Percentiles rank a stretch among this genome's conserved stretches.
Evolutionary conservation across 2,329 filamentous ascomycete genomes (phyloP).

Genomic region (Tympanopsis confertula): DNA sequence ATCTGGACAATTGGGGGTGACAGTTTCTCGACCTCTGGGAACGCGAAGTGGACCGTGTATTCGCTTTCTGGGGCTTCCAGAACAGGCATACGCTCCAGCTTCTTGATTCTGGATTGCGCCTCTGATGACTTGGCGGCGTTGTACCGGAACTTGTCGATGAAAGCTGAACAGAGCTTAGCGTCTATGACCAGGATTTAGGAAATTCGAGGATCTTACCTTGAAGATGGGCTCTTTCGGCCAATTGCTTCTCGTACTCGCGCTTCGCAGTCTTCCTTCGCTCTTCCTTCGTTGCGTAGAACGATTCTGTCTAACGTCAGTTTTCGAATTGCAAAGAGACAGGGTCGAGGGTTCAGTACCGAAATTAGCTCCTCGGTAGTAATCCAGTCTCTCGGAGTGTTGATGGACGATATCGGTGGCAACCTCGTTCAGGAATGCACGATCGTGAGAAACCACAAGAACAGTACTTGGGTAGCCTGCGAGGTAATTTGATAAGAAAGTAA

Average conservation of each 20-base stretch:
- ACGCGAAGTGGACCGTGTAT: slow-evolving; percentile 93
- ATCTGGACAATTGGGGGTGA: slow-evolving; percentile 97
- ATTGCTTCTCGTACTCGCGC: slow-evolving; percentile 97
- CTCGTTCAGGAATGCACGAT: slow-evolving; percentile 97
- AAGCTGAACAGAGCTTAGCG: slow-evolving; percentile 41
- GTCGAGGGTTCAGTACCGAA: slow-evolving; percentile 47
- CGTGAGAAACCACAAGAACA: slow-evolving; percentile 92
- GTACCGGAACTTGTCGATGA: slow-evolving; percentile 99
- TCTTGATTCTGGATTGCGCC: slow-evolving; percentile 97
- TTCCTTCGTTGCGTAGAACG: slow-evolving; percentile 94
- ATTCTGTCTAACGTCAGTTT: slow-evolving; percentile 30
- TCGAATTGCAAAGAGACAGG: not conserved
- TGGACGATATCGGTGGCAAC: slow-evolving; percentile 98
- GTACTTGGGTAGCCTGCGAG: slow-evolving; percentile 90
- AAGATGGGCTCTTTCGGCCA: slow-evolving; percentile 82
- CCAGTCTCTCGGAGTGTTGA: slow-evolving; percentile 89
- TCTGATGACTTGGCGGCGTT: slow-evolving; percentile 98
- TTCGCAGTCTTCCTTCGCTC: slow-evolving; percentile 93
- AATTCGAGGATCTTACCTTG: too few species aligned
- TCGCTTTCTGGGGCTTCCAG: slow-evolving; percentile 82
- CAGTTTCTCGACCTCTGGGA: slow-evolving; percentile 94
- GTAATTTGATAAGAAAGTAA: slow-evolving; percentile 94
- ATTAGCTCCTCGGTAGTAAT: slow-evolving; percentile 97
- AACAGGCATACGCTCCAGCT: slow-evolving; percentile 91
- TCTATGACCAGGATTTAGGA: too few species aligned